Base-by-base conservation (phyloP, 1,139 yeast genomes). In the Kodamaea alishanica region DNA sequence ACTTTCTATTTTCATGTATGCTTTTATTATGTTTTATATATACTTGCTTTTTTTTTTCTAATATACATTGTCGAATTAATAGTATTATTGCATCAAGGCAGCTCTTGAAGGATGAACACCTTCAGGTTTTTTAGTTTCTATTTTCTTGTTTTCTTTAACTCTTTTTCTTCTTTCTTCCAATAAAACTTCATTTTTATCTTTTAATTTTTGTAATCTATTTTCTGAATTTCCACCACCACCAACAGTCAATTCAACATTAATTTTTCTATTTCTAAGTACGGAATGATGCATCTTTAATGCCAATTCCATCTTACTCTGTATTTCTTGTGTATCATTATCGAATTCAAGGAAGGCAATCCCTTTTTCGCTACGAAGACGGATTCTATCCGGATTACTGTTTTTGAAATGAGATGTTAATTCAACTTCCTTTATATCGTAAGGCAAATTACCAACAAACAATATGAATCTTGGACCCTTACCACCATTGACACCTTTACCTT, bases 221-320 rank as follows among this genome's bases (percentile, higher is more conserved):
- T 74, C 72, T 6, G 95, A 81, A 60, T 90, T 90, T 37, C 98
- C 98, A 32, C 98, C 98, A 34, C 98, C 98, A 38, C 98, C 98
- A 34, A 88, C 98, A 2, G 97, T 92, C 53, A 92, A 73, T 62
- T 92, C 98, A 26, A 92, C 97, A 55, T 92, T 92, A 55, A 92
- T 88, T 58, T 81, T 85, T 48, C 96, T 73, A 40, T 76, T 73
- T 44, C 78, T 73, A 43, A 90, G 60, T 10, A 68, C 55, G 5
- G 90, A 72, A 60, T 87, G 96, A 61, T 92, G 96, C 72, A 86
- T 74, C 47, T 83, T 72, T 50, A 90, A 70, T 0, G 96, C 96
- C 39, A 79, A 72, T 52, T 88, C 95, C 82, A 86, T 84, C 48
- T 84, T 77, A 47, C 81, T 77, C 50, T 85, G 85, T 30, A 90